Percentiles rank a stretch among this genome's conserved stretches.
These are phyloP conservation scores for Bacidia rubella DNA, from an alignment of 495 filamentous ascomycete species.

Conservation along the genomic window DNA sequence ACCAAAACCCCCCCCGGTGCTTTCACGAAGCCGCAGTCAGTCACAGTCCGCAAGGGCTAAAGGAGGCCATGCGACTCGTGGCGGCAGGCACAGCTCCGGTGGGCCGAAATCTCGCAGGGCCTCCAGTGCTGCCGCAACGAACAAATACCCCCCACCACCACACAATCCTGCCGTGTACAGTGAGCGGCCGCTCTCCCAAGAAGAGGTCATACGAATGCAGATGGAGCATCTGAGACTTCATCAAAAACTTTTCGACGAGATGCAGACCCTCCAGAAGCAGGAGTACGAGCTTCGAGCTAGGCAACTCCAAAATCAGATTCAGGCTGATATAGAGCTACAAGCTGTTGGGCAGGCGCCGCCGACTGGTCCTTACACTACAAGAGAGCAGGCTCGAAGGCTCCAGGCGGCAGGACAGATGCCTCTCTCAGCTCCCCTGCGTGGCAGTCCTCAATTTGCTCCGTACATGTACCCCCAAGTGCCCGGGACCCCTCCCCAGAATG, in stretches of 20 bases:
- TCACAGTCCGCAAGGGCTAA: slow-evolving; percentile 36
- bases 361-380: slow-evolving; percentile 29
- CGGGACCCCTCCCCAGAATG: slow-evolving; percentile 33
- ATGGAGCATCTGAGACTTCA: slow-evolving; percentile 40
- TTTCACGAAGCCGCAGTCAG: slow-evolving; percentile 39
- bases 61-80: slow-evolving; percentile 30
- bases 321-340: slow-evolving; percentile 39
- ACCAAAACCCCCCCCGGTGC: slow-evolving; percentile 44
- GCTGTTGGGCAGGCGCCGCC: slow-evolving; percentile 17
- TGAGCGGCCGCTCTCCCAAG: slow-evolving; percentile 17
- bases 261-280: slow-evolving; percentile 51
- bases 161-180: slow-evolving; percentile 18
- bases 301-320: slow-evolving; percentile 42
- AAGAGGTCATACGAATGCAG: slow-evolving; percentile 35
- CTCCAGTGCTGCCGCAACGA: slow-evolving; percentile 33
- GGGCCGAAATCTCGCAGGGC: slow-evolving; percentile 38
- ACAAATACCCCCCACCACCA: slow-evolving; percentile 27
- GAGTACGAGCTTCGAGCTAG: slow-evolving; percentile 45
- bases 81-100: slow-evolving; percentile 43
- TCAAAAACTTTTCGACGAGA: slow-evolving; percentile 48
- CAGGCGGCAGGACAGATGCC: slow-evolving; percentile 37
- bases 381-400: slow-evolving; percentile 29
- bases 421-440: slow-evolving; percentile 32
- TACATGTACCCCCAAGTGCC: slow-evolving; percentile 34
- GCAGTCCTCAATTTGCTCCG: slow-evolving; percentile 35